A percentile compares a stretch with the other conserved stretches of the same genome.
These are phyloP conservation scores for Sporothrix humicola DNA, from an alignment of 2,329 filamentous ascomycete genomes.

Conservation along the genomic window DNA sequence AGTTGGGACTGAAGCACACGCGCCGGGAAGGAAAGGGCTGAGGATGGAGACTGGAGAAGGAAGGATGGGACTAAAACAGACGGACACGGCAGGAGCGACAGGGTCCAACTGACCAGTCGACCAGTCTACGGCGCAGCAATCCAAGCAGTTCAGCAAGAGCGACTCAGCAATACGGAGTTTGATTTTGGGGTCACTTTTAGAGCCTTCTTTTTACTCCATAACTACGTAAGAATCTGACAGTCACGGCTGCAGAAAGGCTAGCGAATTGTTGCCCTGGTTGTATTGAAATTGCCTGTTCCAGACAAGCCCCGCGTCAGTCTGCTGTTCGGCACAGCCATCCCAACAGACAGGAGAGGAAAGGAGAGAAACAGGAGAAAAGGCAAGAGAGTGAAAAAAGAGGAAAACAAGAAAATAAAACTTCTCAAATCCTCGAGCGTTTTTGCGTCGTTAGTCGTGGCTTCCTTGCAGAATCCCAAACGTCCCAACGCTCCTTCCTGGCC, in stretches of 20 bases:
- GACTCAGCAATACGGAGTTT: background rate
- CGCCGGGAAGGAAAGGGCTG: conserved; percentile 18
- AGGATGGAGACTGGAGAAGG: background rate
- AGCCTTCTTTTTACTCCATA: background rate
- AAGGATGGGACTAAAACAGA: background rate
- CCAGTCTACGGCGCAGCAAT: conserved; percentile 24
- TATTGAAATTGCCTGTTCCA: conserved; percentile 30
- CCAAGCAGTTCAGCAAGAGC: conserved; percentile 15
- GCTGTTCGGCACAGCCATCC: background rate
- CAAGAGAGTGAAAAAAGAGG: background rate
- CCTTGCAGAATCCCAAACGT: conserved; percentile 8
- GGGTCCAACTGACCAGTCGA: background rate
- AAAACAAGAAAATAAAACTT: background rate
- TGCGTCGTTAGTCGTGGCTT: background rate
- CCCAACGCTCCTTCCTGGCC: conserved; percentile 7
- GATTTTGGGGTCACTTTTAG: too few relatives aligned
- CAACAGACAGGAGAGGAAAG: background rate
- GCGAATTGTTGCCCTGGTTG: conserved; percentile 25
- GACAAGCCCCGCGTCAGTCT: conserved; percentile 19
- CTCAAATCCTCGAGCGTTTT: background rate
- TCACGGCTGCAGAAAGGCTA: background rate
- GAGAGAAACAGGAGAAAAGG: background rate
- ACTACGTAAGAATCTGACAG: conserved; percentile 6
- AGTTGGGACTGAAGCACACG: conserved; percentile 13
- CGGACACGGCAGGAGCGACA: background rate